Conservation (phyloP, 345 rosid genomes). For the Eucalyptus marginata region DNA sequence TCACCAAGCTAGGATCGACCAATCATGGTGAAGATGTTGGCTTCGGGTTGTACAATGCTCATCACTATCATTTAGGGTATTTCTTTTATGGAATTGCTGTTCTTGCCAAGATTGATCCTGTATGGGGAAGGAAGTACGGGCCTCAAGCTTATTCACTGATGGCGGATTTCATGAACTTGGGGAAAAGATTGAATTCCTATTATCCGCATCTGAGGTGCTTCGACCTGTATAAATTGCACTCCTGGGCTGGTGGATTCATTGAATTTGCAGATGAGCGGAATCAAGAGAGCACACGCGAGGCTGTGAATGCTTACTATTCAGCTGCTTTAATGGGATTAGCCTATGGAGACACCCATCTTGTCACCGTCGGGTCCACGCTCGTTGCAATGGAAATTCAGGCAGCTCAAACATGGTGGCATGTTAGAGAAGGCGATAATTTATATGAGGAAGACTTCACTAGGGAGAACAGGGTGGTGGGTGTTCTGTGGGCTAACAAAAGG, state of each 20-base stretch:
- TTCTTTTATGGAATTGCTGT: constrained; percentile 82
- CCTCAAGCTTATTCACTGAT: constrained; percentile 67
- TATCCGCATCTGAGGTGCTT: constrained; percentile 77
- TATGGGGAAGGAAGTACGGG: constrained; percentile 77
- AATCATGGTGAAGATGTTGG: constrained; percentile 79
- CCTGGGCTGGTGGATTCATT: constrained; percentile 91
- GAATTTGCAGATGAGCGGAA: constrained; percentile 78
- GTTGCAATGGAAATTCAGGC: constrained; percentile 73
- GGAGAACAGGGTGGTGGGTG: constrained; percentile 76
- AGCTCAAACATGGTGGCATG: constrained; percentile 86
- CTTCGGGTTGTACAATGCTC: constrained; percentile 67
- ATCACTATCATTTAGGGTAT: constrained; percentile 85
- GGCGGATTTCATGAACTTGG: constrained; percentile 76
- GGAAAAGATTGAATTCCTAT: constrained; percentile 30
- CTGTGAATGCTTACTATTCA: constrained; percentile 82
- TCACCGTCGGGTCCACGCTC: constrained; percentile 44
- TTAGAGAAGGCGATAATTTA: constrained; percentile 41
- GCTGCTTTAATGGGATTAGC: constrained; percentile 87
- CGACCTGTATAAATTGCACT: constrained; percentile 77
- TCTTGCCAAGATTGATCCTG: constrained; percentile 64
- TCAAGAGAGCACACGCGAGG: constrained; percentile 88
- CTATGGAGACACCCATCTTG: constrained; percentile 73
- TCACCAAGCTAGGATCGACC: constrained; percentile 48
- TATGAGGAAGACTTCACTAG: constrained; percentile 53
- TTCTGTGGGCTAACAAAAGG: constrained; percentile 82